A percentile compares a stretch with the other conserved stretches of the same genome.
Evolutionary conservation across 345 rosid species (phyloP).

Genomic region (Iberis pinnata): DNA sequence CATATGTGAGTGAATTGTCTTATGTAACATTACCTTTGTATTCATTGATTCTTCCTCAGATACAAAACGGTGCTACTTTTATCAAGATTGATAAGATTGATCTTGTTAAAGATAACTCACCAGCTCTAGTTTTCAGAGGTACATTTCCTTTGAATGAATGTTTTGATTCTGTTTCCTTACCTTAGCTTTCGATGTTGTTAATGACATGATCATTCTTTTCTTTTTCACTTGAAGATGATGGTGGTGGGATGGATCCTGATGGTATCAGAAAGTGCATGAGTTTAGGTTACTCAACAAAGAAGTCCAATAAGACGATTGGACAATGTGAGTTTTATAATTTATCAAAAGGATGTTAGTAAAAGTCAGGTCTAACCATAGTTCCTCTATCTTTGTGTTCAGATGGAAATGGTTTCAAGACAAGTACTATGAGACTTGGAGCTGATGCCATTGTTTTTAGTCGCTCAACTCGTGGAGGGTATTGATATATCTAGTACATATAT

Average conservation of each 20-base stretch:
- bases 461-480: slow-evolving; percentile 50
- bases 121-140: slow-evolving; percentile 80
- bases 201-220: not conserved
- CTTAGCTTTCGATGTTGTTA: not conserved
- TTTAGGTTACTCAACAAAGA: slow-evolving; percentile 93
- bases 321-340: slow-evolving; percentile 50
- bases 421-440: slow-evolving; percentile 96
- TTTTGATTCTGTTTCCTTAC: not conserved
- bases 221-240: slow-evolving; percentile 58
- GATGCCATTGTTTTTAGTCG: slow-evolving; percentile 83
- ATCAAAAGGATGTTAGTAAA: not conserved
- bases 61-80: slow-evolving; percentile 75
- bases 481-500: not conserved
- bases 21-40: slow-evolving; percentile 12
- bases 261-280: slow-evolving; percentile 88
- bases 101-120: slow-evolving; percentile 63
- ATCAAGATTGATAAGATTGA: slow-evolving; percentile 78
- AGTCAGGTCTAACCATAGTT: slow-evolving; percentile 10
- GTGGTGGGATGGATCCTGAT: slow-evolving; percentile 88
- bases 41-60: slow-evolving; percentile 36
- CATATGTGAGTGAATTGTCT: not conserved
- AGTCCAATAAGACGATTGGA: slow-evolving; percentile 78
- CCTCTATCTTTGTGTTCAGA: slow-evolving; percentile 35
- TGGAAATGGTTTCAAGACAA: slow-evolving; percentile 99
- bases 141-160: slow-evolving; percentile 5